Conservation (phyloP, 305 asterid species). For the Fraxinus latifolia region DNA sequence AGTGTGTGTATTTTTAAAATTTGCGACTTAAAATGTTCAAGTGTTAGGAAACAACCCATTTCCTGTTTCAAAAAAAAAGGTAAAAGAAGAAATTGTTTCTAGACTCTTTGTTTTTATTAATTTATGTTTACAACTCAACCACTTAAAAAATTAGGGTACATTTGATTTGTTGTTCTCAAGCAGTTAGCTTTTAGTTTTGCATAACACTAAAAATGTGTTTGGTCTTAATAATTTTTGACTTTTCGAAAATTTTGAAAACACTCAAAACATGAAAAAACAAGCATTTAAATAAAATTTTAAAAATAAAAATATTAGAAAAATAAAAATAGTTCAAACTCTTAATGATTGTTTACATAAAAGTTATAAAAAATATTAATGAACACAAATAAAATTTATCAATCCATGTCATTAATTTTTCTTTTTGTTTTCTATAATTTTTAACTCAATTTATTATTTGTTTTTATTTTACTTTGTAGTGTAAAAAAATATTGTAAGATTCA, state of each 20-base stretch:
- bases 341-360: background rate
- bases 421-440: background rate
- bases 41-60: background rate
- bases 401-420: background rate
- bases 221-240: background rate
- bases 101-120: background rate
- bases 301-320: too few relatives aligned
- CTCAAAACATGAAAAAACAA: background rate
- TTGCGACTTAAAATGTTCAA: background rate
- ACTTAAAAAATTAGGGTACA: background rate
- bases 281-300: background rate
- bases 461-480: background rate
- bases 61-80: background rate
- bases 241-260: background rate
- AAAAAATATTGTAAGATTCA: background rate
- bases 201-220: background rate
- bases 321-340: background rate
- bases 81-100: background rate
- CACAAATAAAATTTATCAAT: background rate
- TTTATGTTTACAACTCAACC: slow-evolving; percentile 7
- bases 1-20: background rate
- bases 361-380: too few relatives aligned
- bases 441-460: background rate
- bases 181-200: background rate
- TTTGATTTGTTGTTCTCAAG: background rate